Percentiles rank a stretch among this genome's conserved stretches.
Evolutionary conservation across 2,329 filamentous ascomycete genomes (phyloP).

Genomic region (Cephalotrichum gorgonifer): DNA sequence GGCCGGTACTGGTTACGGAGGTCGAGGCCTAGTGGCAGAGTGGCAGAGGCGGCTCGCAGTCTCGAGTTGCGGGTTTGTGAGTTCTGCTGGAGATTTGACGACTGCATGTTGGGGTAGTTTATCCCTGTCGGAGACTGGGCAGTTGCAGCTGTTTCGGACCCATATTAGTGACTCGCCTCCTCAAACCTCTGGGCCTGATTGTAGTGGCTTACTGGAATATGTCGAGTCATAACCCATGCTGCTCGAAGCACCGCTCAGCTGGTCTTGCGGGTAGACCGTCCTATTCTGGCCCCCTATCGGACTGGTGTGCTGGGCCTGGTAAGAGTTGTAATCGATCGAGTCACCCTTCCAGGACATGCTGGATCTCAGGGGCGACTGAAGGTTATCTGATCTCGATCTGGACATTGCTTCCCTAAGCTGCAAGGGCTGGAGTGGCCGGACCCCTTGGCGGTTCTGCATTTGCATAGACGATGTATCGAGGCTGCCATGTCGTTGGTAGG

Average conservation of each 20-base stretch:
- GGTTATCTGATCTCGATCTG: slow-evolving; percentile 44
- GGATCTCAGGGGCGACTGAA: slow-evolving; percentile 48
- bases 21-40: slow-evolving; percentile 34
- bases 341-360: slow-evolving; percentile 56
- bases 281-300: slow-evolving; percentile 36
- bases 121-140: slow-evolving; percentile 39
- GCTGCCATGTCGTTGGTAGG: slow-evolving; percentile 38
- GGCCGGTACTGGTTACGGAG: slow-evolving; percentile 33
- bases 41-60: slow-evolving; percentile 37
- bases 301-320: slow-evolving; percentile 32
- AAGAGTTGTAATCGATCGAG: slow-evolving; percentile 45
- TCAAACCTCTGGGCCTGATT: background rate
- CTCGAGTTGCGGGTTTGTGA: slow-evolving; percentile 32
- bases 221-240: slow-evolving; percentile 38
- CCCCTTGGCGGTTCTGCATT: slow-evolving; percentile 30
- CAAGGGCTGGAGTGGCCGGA: slow-evolving; percentile 45
- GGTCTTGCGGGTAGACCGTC: slow-evolving; percentile 39
- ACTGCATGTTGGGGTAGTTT: slow-evolving; percentile 29
- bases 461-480: slow-evolving; percentile 32
- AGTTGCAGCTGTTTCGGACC: slow-evolving; percentile 25
- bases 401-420: slow-evolving; percentile 47
- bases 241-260: slow-evolving; percentile 28
- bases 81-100: slow-evolving; percentile 28
- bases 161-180: background rate
- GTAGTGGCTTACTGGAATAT: slow-evolving; percentile 36